Percentiles rank a stretch among this genome's conserved stretches.
Evolutionary conservation across 495 filamentous ascomycete genomes (phyloP).

Genomic region (Hypoxylon intermedium): DNA sequence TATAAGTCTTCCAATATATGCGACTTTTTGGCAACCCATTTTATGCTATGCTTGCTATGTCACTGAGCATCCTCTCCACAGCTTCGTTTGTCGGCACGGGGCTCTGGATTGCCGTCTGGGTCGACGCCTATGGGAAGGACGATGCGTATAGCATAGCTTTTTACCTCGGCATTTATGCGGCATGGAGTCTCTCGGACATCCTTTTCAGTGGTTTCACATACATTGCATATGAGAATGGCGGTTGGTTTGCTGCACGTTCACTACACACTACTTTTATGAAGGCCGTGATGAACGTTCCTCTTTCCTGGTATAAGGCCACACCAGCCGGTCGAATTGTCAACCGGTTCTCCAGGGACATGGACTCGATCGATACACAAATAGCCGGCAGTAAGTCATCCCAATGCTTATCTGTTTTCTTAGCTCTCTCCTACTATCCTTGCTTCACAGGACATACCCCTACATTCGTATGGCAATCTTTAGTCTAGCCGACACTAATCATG

Average conservation of each 20-base stretch:
- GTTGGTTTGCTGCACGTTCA: slow-evolving; percentile 54
- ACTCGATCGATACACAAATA: slow-evolving; percentile 48
- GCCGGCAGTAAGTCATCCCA: slow-evolving; percentile 40
- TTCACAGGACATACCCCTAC: background rate
- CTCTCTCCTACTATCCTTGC: background rate
- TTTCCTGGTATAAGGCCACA: slow-evolving; percentile 63
- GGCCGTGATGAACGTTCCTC: slow-evolving; percentile 57
- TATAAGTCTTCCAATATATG: slow-evolving; percentile 49
- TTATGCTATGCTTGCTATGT: slow-evolving; percentile 42
- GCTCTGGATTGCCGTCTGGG: slow-evolving; percentile 59
- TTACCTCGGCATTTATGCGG: slow-evolving; percentile 49
- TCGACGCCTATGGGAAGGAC: slow-evolving; percentile 54
- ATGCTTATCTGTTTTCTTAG: background rate
- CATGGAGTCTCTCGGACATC: slow-evolving; percentile 43
- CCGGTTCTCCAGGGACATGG: slow-evolving; percentile 61
- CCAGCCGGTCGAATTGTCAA: slow-evolving; percentile 65
- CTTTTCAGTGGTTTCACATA: slow-evolving; percentile 43
- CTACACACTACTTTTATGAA: slow-evolving; percentile 55
- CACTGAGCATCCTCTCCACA: slow-evolving; percentile 40
- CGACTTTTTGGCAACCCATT: slow-evolving; percentile 44
- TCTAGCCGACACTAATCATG: slow-evolving; percentile 1
- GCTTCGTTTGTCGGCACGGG: slow-evolving; percentile 41
- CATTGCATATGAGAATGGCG: slow-evolving; percentile 47
- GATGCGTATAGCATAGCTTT: slow-evolving; percentile 43
- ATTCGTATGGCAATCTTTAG: background rate